These are phyloP conservation scores for Phaeoacremonium minimum DNA, from an alignment of 2,329 filamentous ascomycete genomes.

Conservation along the genomic window DNA sequence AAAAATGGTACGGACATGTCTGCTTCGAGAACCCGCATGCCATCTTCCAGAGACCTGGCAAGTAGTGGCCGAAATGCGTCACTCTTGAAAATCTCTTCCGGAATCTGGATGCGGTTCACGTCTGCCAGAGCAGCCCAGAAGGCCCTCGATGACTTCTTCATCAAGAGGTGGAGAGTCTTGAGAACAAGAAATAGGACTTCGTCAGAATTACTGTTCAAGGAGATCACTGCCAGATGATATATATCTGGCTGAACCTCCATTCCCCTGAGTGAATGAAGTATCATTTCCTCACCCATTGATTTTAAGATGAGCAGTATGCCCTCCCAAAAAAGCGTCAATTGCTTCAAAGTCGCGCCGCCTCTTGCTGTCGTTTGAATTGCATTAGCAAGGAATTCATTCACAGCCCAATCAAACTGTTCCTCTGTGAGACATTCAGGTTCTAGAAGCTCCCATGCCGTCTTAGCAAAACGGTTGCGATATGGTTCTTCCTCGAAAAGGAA, in stretches of 20 bases:
- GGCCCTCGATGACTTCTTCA: conserved; percentile 71
- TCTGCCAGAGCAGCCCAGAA: conserved; percentile 88
- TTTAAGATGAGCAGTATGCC: conserved; percentile 71
- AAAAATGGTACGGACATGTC: conserved; percentile 56
- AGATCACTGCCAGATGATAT: conserved; percentile 57
- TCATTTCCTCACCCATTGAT: conserved; percentile 67
- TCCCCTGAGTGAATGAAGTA: conserved; percentile 72
- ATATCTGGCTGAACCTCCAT: conserved; percentile 74
- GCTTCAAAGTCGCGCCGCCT: conserved; percentile 29
- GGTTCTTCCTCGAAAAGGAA: conserved; percentile 77
- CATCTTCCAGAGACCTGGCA: conserved; percentile 51
- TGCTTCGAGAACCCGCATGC: conserved; percentile 47
- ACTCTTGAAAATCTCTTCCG: conserved; percentile 79
- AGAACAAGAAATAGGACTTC: conserved; percentile 65
- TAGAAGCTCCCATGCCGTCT: conserved; percentile 63
- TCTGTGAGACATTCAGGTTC: conserved; percentile 56
- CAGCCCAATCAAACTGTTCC: conserved; percentile 82
- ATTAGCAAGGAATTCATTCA: conserved; percentile 67
- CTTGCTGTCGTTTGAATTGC: conserved; percentile 62
- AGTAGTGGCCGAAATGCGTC: conserved; percentile 61
- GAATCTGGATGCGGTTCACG: conserved; percentile 72
- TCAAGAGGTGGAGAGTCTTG: conserved; percentile 63
- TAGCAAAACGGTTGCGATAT: conserved; percentile 62
- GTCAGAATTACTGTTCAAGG: conserved; percentile 45
- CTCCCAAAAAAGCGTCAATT: conserved; percentile 73